Conservation (phyloP, 2,329 filamentous ascomycete species). For the Cladosporium velox region DNA sequence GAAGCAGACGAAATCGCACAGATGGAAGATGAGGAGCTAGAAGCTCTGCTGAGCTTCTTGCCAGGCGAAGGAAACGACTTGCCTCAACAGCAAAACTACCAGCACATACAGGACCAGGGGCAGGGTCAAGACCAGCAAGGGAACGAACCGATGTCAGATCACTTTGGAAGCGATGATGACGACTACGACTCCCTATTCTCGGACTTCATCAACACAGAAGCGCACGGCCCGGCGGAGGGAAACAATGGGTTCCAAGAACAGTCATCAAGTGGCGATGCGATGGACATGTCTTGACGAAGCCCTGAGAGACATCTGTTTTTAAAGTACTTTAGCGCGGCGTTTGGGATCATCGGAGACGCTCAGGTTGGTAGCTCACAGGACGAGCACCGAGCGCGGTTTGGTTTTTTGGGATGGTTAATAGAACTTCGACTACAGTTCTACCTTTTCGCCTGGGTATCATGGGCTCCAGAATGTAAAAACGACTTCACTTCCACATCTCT, state of each 20-base stretch:
- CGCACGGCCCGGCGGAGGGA: neutral
- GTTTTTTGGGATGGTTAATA: neutral
- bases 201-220: constrained; percentile 52
- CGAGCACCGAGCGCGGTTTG: neutral
- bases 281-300: constrained; percentile 24
- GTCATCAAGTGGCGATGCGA: constrained; percentile 14
- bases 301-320: neutral
- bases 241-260: constrained; percentile 10
- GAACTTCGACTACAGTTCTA: neutral
- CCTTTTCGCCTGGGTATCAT: constrained; percentile 19
- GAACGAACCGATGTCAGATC: constrained; percentile 25
- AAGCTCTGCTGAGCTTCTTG: constrained; percentile 49
- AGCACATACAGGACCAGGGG: constrained; percentile 8
- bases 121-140: constrained; percentile 35
- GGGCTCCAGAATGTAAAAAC: constrained; percentile 21
- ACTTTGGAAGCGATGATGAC: constrained; percentile 57
- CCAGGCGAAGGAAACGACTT: constrained; percentile 29
- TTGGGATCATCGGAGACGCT: constrained; percentile 21
- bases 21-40: constrained; percentile 48
- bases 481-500: neutral
- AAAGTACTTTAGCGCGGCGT: constrained; percentile 33
- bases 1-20: constrained; percentile 45
- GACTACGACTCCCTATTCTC: constrained; percentile 66
- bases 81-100: constrained; percentile 4
- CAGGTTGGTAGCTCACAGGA: constrained; percentile 14